Percentiles rank a stretch among this genome's conserved stretches.
Conservation (phyloP, 192 early-diverging fungal genomes). For the Allomyces arbusculus region DNA sequence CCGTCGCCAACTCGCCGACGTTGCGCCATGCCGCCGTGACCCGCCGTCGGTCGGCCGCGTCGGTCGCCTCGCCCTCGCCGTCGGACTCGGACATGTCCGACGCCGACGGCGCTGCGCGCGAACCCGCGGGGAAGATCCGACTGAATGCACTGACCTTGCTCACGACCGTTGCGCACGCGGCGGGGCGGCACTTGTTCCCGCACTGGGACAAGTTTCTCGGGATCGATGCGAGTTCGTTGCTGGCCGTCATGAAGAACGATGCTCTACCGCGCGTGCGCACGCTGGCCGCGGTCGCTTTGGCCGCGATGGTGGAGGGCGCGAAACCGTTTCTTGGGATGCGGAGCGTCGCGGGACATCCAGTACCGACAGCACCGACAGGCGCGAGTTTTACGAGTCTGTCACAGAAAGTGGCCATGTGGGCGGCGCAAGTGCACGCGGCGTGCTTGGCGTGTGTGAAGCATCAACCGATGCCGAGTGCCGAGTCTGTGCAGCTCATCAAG, state of each 20-base stretch:
- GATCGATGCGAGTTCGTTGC: not conserved
- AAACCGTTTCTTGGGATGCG: too few relatives aligned
- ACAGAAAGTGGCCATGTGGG: not conserved
- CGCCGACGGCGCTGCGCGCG: not conserved
- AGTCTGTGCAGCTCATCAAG: not conserved
- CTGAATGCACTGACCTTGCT: not conserved
- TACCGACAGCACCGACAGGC: not conserved
- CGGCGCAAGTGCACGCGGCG: not conserved
- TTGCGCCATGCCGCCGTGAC: not conserved
- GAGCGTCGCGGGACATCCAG: too few relatives aligned
- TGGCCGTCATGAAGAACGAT: not conserved
- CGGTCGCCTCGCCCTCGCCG: not conserved
- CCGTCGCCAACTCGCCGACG: not conserved
- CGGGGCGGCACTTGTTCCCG: not conserved
- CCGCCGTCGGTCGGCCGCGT: not conserved
- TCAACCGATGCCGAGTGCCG: not conserved
- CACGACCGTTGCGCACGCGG: not conserved
- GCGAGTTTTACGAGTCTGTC: not conserved
- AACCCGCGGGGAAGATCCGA: not conserved
- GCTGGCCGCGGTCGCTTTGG: not conserved
- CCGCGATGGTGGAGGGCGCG: too few relatives aligned
- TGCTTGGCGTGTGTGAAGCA: not conserved
- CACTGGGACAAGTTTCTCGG: not conserved
- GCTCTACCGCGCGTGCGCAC: not conserved
- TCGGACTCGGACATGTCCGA: not conserved